phyloP scores from a whole-genome alignment of 2,329 filamentous ascomycete genomes.

The Fusarium penzigii region DNA sequence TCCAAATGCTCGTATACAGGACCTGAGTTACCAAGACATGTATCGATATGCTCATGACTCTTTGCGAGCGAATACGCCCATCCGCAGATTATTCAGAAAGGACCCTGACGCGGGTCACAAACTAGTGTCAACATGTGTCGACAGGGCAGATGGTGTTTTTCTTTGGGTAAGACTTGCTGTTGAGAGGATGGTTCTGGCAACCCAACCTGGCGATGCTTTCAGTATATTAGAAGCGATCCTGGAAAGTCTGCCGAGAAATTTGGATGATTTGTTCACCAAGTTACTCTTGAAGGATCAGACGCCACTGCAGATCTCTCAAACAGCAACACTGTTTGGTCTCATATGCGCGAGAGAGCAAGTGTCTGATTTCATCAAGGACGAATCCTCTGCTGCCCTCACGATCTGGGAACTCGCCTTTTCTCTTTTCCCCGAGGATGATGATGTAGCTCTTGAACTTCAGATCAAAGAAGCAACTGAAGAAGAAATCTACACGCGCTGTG shows the following conservation, averaged over 20 bases:
- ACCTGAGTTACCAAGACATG: constrained; percentile 32
- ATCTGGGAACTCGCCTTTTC: constrained; percentile 38
- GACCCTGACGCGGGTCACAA: neutral
- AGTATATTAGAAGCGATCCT: constrained; percentile 9
- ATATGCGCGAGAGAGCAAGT: constrained; percentile 34
- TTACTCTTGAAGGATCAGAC: constrained; percentile 33
- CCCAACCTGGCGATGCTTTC: constrained; percentile 2
- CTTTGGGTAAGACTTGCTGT: constrained; percentile 37
- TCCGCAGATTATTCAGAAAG: constrained; percentile 13
- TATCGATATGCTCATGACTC: constrained; percentile 24
- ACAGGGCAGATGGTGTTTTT: constrained; percentile 35
- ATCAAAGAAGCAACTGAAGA: constrained; percentile 24
- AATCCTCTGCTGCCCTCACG: constrained; percentile 31
- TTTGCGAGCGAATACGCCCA: constrained; percentile 11
- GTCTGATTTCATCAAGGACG: constrained; percentile 35
- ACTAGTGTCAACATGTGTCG: constrained; percentile 19
- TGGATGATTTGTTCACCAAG: constrained; percentile 33
- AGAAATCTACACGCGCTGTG: constrained; percentile 20
- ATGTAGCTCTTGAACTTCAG: constrained; percentile 6
- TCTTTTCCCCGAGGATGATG: constrained; percentile 20
- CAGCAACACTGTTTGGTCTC: constrained; percentile 32
- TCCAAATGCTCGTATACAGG: constrained; percentile 28
- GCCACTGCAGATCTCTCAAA: constrained; percentile 12
- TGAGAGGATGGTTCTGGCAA: constrained; percentile 26
- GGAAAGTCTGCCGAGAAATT: constrained; percentile 23